phyloP scores from a whole-genome alignment of 2,329 filamentous ascomycete species.

The Tricladium varicosporioides region DNA sequence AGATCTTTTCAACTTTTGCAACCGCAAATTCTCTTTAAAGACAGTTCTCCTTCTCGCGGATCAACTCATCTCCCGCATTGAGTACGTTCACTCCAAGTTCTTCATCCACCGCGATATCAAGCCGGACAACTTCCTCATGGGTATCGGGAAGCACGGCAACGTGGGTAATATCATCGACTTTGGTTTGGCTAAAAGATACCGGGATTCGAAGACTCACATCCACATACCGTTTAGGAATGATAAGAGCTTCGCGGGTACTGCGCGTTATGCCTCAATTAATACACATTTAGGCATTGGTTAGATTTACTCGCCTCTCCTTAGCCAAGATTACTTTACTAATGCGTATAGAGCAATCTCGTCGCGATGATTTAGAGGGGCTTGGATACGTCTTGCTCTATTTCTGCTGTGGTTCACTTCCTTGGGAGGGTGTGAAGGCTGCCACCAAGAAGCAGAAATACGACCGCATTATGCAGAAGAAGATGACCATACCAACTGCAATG shows the following conservation, averaged over 20 bases:
- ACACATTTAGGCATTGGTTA: constrained; percentile 91
- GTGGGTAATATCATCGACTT: constrained; percentile 99
- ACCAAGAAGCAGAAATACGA: constrained; percentile 99
- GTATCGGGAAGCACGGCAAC: constrained; percentile 97
- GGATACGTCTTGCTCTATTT: constrained; percentile 99
- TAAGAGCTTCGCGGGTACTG: constrained; percentile 99
- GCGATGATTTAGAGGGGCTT: constrained; percentile 98
- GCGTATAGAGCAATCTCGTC: constrained; percentile 83
- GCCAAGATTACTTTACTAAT: neutral
- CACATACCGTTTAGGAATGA: constrained; percentile 99
- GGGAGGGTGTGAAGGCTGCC: constrained; percentile 97
- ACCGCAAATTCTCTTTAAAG: constrained; percentile 99
- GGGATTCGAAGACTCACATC: constrained; percentile 99
- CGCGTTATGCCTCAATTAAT: constrained; percentile 98
- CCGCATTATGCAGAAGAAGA: constrained; percentile 99
- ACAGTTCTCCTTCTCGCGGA: constrained; percentile 95
- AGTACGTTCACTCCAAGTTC: constrained; percentile 99
- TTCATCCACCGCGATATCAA: constrained; percentile 99
- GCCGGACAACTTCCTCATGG: constrained; percentile 99
- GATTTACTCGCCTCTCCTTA: too few species aligned
- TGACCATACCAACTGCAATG: constrained; percentile 98
- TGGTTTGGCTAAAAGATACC: constrained; percentile 98
- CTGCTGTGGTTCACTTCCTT: constrained; percentile 96
- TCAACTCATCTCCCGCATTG: constrained; percentile 97
- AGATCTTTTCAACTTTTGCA: constrained; percentile 99